Evolutionary conservation across 192 early-diverging fungal species (phyloP).

Genomic region (Physocladia obscura): DNA sequence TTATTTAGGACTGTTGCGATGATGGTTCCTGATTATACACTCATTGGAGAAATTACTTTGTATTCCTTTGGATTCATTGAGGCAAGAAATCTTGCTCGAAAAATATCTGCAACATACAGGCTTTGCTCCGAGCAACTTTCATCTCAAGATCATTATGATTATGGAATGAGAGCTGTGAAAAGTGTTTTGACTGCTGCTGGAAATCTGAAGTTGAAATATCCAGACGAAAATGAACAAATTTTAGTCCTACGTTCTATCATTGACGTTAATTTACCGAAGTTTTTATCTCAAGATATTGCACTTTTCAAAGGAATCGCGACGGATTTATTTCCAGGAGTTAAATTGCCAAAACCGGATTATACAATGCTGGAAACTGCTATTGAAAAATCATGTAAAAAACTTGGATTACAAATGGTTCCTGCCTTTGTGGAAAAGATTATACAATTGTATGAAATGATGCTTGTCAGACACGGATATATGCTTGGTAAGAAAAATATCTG

Average conservation of each 20-base stretch:
- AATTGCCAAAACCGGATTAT: constrained; percentile 62
- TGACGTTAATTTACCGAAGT: constrained; percentile 66
- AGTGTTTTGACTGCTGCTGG: constrained; percentile 61
- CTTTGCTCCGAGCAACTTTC: constrained; percentile 66
- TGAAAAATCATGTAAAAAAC: constrained; percentile 45
- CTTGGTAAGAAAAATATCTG: constrained; percentile 21
- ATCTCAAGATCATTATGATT: constrained; percentile 67
- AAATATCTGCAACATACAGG: constrained; percentile 59
- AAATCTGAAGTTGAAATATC: constrained; percentile 62
- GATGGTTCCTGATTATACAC: constrained; percentile 66
- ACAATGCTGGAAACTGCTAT: constrained; percentile 50
- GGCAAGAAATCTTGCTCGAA: constrained; percentile 57
- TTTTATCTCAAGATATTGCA: constrained; percentile 64
- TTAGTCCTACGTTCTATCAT: constrained; percentile 60
- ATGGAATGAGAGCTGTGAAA: constrained; percentile 67
- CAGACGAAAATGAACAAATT: constrained; percentile 62
- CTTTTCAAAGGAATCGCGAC: constrained; percentile 61
- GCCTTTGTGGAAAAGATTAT: constrained; percentile 65
- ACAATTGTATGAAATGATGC: constrained; percentile 68
- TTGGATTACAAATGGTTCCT: constrained; percentile 54
- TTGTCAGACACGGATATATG: constrained; percentile 66
- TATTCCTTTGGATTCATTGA: constrained; percentile 68
- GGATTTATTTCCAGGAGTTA: constrained; percentile 62
- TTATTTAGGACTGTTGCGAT: constrained; percentile 60
- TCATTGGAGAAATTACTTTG: constrained; percentile 66